Base-by-base conservation (phyloP, 208 protist genomes). In the Trypanosoma caninum region DNA sequence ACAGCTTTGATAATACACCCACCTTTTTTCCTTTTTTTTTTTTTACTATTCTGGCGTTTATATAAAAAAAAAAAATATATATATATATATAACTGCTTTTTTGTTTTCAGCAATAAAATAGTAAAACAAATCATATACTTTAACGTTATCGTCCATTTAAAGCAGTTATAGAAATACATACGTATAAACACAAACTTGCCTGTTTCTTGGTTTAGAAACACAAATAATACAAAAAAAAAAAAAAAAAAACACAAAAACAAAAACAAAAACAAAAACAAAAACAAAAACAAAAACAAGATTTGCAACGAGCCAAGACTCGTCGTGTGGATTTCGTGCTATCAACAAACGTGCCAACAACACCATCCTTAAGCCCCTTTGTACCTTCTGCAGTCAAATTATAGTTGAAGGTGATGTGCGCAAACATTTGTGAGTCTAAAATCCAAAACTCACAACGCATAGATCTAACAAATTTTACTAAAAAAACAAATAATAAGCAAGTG, bases 391-490 rank as follows among this genome's bases (percentile, higher is more conserved):
- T 47, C 14, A 59, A 23, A 37, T 59, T 59, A 30, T 69, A 66
- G 44, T 53, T 59, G 48, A 82, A 79, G 25, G 55, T 52, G 0
- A 65, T 57, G n/a, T 47, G 51, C 5, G 77, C 69, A 20, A 56
- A 59, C 65, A 90, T 71, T 56, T 83, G 65, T 16, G 73, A 27
- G 52, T 82, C 76, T 18, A 54, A 63, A 18, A 62, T 64, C 27
- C 59, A 16, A 57, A 83, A 82, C 60, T 84, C 79, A 37, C 80
- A 76, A 60, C 70, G 69, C 80, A 91, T 87, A 58, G 78, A 74
- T 35, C 57, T 38, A 18, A 83, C 56, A 58, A 57, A 48, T 20
- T 51, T 50, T 28, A 70, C 33, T 3, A 74, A 67, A 20, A 91
- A 44, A 54, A 51, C 59, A 80, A 91, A 69, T 87, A 83, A 0